phyloP scores from a whole-genome alignment of 2,329 filamentous ascomycete species.

The Xylaria sp. region DNA sequence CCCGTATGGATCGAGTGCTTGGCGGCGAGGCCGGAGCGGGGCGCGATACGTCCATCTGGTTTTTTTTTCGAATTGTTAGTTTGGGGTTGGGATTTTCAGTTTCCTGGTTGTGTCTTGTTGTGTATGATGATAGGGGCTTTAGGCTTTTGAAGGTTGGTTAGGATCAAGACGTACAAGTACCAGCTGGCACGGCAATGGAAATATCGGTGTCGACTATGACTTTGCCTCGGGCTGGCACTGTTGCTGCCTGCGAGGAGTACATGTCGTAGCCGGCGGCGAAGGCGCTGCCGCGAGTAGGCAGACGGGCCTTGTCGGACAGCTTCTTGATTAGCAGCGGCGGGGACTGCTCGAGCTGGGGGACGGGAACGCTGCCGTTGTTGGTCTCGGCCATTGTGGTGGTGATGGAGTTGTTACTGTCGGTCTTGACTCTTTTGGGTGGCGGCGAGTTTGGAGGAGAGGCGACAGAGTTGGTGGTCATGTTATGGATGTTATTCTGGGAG shows the following conservation, averaged over 20 bases:
- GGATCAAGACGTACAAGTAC: constrained; percentile 77
- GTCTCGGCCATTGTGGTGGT: constrained; percentile 36
- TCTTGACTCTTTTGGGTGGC: constrained; percentile 83
- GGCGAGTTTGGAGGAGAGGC: constrained; percentile 76
- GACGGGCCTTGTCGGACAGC: constrained; percentile 79
- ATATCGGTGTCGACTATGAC: constrained; percentile 91
- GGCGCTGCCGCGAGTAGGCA: constrained; percentile 88
- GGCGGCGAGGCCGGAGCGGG: constrained; percentile 87
- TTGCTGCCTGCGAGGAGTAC: constrained; percentile 79
- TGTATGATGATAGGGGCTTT: background rate
- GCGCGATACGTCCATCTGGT: constrained; percentile 90
- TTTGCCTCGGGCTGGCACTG: constrained; percentile 84
- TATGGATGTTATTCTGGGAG: constrained; percentile 35
- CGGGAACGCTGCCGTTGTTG: constrained; percentile 49
- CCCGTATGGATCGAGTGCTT: constrained; percentile 98
- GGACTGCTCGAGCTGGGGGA: constrained; percentile 53
- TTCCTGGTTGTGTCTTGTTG: background rate
- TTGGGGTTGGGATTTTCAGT: background rate
- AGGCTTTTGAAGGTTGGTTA: background rate
- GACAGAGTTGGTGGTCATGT: constrained; percentile 51
- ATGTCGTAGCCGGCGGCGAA: constrained; percentile 95
- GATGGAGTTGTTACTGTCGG: constrained; percentile 51
- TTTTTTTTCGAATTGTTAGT: constrained; percentile 51
- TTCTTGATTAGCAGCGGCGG: constrained; percentile 88
- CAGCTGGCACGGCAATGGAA: constrained; percentile 87